A percentile compares a stretch with the other conserved stretches of the same genome.
phyloP scores from a whole-genome alignment of 768 basidiomycete species.

The Mrakia gelida region DNA sequence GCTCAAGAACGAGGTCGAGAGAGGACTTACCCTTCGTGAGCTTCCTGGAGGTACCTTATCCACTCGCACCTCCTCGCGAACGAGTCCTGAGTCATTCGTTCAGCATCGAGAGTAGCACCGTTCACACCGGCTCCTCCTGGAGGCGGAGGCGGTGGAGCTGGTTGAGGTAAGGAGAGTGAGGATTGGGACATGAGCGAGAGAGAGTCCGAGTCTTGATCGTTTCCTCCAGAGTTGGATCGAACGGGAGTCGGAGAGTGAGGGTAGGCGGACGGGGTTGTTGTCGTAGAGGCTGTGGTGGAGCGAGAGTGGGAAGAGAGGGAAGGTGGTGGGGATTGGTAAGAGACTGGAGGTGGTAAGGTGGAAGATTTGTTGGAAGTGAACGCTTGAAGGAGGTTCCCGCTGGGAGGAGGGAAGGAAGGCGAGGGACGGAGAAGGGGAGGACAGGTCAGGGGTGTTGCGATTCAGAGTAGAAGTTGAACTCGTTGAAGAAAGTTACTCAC shows the following conservation, averaged over 20 bases:
- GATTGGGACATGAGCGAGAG: background rate
- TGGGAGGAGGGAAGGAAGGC: background rate
- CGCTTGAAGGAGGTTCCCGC: background rate
- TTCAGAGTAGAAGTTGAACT: background rate
- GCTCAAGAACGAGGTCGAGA: background rate
- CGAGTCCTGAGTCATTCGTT: slow-evolving; percentile 1
- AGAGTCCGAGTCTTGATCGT: slow-evolving; percentile 8
- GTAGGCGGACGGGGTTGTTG: background rate
- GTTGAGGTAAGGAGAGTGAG: background rate
- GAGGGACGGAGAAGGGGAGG: background rate
- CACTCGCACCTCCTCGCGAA: slow-evolving; percentile 20
- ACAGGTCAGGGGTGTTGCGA: background rate
- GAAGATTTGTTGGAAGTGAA: background rate
- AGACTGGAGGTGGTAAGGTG: background rate
- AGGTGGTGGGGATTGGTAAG: background rate
- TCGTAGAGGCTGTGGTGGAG: background rate
- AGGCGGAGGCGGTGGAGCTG: background rate
- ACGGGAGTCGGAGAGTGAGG: background rate
- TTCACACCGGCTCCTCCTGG: background rate
- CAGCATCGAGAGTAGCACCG: background rate
- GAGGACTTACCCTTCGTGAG: slow-evolving; percentile 8
- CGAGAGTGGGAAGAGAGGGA: background rate
- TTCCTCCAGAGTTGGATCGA: background rate
- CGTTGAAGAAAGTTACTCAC: background rate
- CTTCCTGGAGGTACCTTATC: background rate